Evolutionary conservation across 805 yeast species (phyloP), one percentile per base, ranked within the genome.

Genomic region (Yarrowia osloensis): DNA sequence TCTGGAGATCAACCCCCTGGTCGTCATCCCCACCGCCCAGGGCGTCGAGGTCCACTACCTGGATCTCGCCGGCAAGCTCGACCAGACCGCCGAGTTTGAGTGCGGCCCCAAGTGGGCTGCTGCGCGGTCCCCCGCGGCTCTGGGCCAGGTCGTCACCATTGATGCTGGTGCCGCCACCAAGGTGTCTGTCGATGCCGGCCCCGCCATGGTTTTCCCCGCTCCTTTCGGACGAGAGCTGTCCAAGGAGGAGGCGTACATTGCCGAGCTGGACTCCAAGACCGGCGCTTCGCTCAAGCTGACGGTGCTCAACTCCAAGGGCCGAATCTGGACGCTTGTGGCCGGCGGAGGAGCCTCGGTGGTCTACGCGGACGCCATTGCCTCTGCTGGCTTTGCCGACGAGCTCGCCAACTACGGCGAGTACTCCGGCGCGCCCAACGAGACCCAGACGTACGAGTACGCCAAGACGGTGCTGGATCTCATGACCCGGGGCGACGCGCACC

Each of bases 281-380:
- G 83, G 83, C 67, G 83, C 83, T 13, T 80, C 82, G 42, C 77
- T 80, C 68, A 80, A 80, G 72, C 78, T 80, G 57, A 80, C 83
- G 47, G 75, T 80, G 54, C 74, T 80, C 65, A 80, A 80, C 74
- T 72, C 83, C 68, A 68, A 73, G 66, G 83, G 83, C 69, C 77
- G 80, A 54, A 79, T 80, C 71, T 80, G 83, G 83, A 81, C 83
- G 31, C 76, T 80, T 50, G 83, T 80, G 37, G 83, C 83, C 65
- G 83, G 83, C 35, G 83, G 83, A 69, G 83, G 83, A 68, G 83
- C 83, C 40, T 79, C 82, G 3, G 83, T 80, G 13, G 83, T 80
- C 31, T 80, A 80, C 70, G 83, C 83, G 29, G 83, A 80, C 65
- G 83, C 83, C 68, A 80, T 80, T 69, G 83, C 83, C 67, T 77